Percentiles rank a stretch among this genome's conserved stretches.
Conservation (phyloP, 306 rosid genomes). For the Arachis hypogaea region DNA sequence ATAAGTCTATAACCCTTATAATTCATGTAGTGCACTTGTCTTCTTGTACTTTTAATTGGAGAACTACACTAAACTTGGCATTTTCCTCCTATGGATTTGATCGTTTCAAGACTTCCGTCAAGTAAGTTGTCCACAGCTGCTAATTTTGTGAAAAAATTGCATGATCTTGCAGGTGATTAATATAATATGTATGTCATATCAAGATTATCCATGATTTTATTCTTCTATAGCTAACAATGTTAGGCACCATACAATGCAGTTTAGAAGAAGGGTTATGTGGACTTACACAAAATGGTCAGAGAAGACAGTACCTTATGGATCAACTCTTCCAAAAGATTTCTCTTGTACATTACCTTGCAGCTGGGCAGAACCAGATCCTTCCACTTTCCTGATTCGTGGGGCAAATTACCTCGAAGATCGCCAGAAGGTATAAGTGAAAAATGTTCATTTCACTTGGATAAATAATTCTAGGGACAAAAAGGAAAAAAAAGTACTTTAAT, state of each 20-base stretch:
- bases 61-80: conserved; percentile 1
- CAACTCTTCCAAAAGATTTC: conserved; percentile 81
- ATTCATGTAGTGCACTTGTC: conserved; percentile 3
- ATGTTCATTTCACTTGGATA: conserved; percentile 1
- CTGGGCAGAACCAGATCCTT: conserved; percentile 79
- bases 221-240: conserved; percentile 36
- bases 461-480: background rate
- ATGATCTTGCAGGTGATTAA: conserved; percentile 82
- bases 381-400: conserved; percentile 90
- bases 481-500: background rate
- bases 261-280: conserved; percentile 84
- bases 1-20: background rate
- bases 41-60: background rate
- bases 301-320: conserved; percentile 70
- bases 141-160: conserved; percentile 74
- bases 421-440: conserved; percentile 59
- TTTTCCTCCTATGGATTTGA: background rate
- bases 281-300: conserved; percentile 66
- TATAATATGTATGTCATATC: conserved; percentile 32
- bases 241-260: conserved; percentile 52
- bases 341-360: conserved; percentile 73
- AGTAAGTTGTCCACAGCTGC: conserved; percentile 80
- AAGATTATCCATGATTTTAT: conserved; percentile 37
- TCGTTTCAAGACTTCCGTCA: background rate
- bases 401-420: conserved; percentile 69